phyloP scores from a whole-genome alignment of 1,139 yeast species.

The Pneumocystis carinii region DNA sequence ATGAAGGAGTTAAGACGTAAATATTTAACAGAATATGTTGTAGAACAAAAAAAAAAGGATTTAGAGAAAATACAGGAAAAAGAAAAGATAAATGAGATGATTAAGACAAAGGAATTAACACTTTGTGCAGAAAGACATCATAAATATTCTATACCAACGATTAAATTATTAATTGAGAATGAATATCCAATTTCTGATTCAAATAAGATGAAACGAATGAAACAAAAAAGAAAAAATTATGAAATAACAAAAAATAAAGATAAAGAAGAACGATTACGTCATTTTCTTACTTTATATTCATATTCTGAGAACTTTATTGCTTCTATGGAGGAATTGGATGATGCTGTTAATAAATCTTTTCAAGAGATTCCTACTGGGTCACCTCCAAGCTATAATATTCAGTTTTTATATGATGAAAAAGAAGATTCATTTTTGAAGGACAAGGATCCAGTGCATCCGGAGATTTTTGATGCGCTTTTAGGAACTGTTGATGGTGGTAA shows the following conservation, averaged over 20 bases:
- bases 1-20: background rate
- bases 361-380: slow-evolving; percentile 6
- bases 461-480: slow-evolving; percentile 5
- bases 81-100: background rate
- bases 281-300: slow-evolving; percentile 5
- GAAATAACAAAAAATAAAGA: background rate
- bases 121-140: background rate
- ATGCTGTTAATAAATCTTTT: slow-evolving; percentile 1
- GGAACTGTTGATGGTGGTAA: slow-evolving; percentile 10
- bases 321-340: slow-evolving; percentile 4
- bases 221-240: background rate
- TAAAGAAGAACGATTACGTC: slow-evolving; percentile 1
- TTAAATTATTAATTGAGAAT: slow-evolving; percentile 4
- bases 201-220: background rate
- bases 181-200: slow-evolving; percentile 7
- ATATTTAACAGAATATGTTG: background rate
- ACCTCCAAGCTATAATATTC: background rate
- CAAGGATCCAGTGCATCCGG: slow-evolving; percentile 1
- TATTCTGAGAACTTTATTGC: slow-evolving; percentile 3
- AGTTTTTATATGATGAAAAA: background rate
- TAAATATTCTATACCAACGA: slow-evolving; percentile 4
- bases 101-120: background rate
- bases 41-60: background rate
- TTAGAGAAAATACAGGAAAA: background rate
- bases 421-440: background rate